Evolutionary conservation across 164 flowering plant species (phyloP), one percentile per base, ranked within the genome.

Genomic region (Sextonia rubra): DNA sequence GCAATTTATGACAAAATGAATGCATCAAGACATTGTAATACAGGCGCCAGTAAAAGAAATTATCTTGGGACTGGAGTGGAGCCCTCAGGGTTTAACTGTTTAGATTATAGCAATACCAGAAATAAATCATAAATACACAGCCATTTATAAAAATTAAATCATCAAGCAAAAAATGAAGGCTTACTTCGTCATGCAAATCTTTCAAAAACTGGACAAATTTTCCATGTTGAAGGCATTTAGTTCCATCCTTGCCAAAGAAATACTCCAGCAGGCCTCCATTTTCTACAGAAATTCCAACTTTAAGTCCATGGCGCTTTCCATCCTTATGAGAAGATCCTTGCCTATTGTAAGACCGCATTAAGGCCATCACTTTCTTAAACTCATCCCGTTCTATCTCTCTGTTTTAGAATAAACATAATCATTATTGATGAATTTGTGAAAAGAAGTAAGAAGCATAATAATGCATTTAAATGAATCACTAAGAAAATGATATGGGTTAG

Each of bases 191-290:
- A 47, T 88, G 90, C 80, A 96, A 84, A 66, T 82, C 89, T 80
- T 86, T 82, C 77, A 96, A 32, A 79, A 96, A 96, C 8, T 87
- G 70, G 12, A 90, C 83, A 80, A 96, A 96, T 68, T 82, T 90
- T 66, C 77, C 91, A 80, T 86, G 91, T 32, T 83, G 83, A 62
- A 95, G 95, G 55, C 73, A 47, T 56, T 61, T 69, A 2, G 79
- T 84, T 60, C 97, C 97, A 85, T 93, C 95, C 79, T 88, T 83
- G 25, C 97, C 98, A 79, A 95, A 93, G 79, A 96, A 96, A 74
- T 82, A 80, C 85, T 89, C 92, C 17, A 93, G 75, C 17, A 96
- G 80, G n/a, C 99, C 99, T 12, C 98, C 99, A 83, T 89, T 81
- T 60, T 93, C 98, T 1, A 91, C 97, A 71, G 91, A 80, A 67